Conservation (phyloP, 2,329 filamentous ascomycete species). For the Fusarium protoensiforme region DNA sequence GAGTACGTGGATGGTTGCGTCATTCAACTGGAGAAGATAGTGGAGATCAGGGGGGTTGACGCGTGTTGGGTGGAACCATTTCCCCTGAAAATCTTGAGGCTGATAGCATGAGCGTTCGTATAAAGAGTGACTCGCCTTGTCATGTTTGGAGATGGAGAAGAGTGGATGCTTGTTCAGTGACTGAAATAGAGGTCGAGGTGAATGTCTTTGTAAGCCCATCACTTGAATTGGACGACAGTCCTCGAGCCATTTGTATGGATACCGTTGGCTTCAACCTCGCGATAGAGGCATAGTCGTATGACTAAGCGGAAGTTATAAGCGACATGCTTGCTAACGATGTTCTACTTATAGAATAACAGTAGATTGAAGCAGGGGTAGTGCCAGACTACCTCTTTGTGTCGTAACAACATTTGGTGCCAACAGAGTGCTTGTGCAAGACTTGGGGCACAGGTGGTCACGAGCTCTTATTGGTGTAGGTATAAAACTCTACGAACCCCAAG, state of each 20-base stretch:
- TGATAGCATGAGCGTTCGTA: not conserved
- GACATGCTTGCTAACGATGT: not conserved
- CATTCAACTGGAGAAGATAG: not conserved
- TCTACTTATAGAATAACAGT: not conserved
- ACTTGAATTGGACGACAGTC: not conserved
- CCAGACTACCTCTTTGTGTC: not conserved
- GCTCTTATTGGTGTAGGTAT: not conserved
- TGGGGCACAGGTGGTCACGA: not conserved
- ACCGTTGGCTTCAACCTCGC: too few relatives aligned
- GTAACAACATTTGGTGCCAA: not conserved
- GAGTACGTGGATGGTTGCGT: conserved; percentile 5
- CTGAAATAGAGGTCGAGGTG: not conserved
- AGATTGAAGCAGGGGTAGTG: not conserved
- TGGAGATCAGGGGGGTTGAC: not conserved
- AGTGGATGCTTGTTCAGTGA: not conserved
- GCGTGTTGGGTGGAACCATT: conserved; percentile 2
- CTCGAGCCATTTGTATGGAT: not conserved
- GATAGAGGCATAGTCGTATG: not conserved
- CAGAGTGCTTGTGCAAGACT: not conserved
- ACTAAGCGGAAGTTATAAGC: not conserved
- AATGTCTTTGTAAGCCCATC: not conserved
- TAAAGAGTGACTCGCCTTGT: not conserved
- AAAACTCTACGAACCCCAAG: not conserved
- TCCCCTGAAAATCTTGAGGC: not conserved
- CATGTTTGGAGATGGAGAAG: not conserved